Conservation (phyloP, 2,329 filamentous ascomycete species). For the Plectosphaerella cucumerina region DNA sequence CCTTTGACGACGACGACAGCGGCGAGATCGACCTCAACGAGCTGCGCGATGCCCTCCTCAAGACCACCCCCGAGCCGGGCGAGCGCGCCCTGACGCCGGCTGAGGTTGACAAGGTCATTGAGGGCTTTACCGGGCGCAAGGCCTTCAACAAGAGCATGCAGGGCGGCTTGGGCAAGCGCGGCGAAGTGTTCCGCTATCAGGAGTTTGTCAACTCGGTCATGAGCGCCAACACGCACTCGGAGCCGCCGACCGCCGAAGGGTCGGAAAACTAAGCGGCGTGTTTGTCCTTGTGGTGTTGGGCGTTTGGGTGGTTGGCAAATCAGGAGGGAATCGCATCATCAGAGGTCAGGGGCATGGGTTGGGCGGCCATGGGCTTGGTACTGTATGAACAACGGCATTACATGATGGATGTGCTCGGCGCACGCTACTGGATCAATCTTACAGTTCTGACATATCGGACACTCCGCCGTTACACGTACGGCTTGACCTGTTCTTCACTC, state of each 20-base stretch:
- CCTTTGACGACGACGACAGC: conserved; percentile 93
- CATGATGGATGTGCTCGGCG: no score
- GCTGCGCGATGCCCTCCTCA: conserved; percentile 75
- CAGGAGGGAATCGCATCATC: neutral
- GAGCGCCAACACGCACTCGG: conserved; percentile 42
- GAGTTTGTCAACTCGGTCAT: conserved; percentile 78
- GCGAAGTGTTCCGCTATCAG: conserved; percentile 89
- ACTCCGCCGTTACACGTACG: neutral
- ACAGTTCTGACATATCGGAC: neutral
- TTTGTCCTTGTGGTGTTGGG: conserved; percentile 1
- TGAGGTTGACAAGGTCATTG: conserved; percentile 84
- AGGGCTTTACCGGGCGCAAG: conserved; percentile 77
- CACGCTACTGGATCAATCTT: neutral
- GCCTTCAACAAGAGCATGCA: conserved; percentile 68
- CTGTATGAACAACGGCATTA: neutral
- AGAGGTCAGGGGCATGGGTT: neutral
- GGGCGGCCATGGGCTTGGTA: neutral
- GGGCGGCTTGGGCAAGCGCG: conserved; percentile 57
- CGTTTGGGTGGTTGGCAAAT: neutral
- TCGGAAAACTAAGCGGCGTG: conserved; percentile 14
- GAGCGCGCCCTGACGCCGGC: conserved; percentile 58
- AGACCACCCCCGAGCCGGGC: conserved; percentile 75
- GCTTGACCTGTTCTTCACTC: conserved; percentile 8
- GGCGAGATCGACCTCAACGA: conserved; percentile 85
- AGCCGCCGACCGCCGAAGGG: conserved; percentile 20